These are phyloP conservation scores for Ophiostoma quercus DNA, from an alignment of 2,329 filamentous ascomycete species.

Conservation along the genomic window DNA sequence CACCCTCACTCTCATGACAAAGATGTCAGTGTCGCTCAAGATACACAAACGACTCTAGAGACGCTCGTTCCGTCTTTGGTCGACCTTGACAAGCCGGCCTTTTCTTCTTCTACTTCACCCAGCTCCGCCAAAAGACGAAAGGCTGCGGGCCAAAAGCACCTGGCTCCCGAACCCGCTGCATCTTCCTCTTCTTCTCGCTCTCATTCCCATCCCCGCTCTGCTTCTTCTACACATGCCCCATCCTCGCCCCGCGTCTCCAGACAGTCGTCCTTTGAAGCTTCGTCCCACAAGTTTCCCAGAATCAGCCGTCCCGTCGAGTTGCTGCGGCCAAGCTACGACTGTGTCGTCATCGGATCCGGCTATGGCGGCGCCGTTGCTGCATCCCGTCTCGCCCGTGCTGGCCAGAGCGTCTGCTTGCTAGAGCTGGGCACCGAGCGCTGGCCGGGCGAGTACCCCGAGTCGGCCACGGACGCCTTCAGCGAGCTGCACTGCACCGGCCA, in stretches of 20 bases:
- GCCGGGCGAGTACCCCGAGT: conserved; percentile 60
- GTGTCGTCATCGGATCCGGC: conserved; percentile 62
- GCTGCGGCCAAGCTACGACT: conserved; percentile 56
- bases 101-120: not conserved
- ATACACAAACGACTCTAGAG: not conserved
- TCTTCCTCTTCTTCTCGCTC: not conserved
- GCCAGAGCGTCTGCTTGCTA: conserved; percentile 57
- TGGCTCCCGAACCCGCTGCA: not conserved
- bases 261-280: conserved; percentile 21
- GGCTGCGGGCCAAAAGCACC: not conserved
- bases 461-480: conserved; percentile 41
- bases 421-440: conserved; percentile 61
- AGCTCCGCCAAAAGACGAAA: not conserved
- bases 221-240: not conserved
- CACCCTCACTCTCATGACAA: not conserved
- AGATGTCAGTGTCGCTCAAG: no score
- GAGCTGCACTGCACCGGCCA: conserved; percentile 55
- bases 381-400: conserved; percentile 57
- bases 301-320: conserved; percentile 54
- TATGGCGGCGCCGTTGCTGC: conserved; percentile 64
- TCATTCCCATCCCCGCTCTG: not conserved
- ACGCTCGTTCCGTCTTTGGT: not conserved
- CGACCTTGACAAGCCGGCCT: not conserved
- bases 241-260: conserved; percentile 24
- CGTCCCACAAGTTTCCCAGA: conserved; percentile 41